A percentile compares a stretch with the other conserved stretches of the same genome.
Conservation (phyloP, 1,139 yeast species). For the Wickerhamomyces sp. region DNA sequence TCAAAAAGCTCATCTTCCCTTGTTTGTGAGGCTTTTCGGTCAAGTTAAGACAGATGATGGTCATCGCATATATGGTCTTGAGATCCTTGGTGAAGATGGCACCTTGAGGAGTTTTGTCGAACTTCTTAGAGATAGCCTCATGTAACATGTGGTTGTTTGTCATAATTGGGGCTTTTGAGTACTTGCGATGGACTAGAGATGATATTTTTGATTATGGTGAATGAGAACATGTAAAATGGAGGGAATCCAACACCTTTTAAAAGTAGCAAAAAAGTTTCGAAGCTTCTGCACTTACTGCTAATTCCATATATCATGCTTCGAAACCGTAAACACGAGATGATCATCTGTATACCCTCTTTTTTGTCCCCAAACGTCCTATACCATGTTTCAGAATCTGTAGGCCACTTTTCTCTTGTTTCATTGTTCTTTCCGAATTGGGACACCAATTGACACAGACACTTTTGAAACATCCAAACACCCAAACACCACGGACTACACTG, state of each 20-base stretch:
- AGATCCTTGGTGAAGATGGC: constrained; percentile 50
- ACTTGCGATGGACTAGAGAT: no score
- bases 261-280: no score
- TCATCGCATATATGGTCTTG: constrained; percentile 49
- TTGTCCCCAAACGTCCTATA: no score
- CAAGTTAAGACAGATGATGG: constrained; percentile 45
- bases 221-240: no score
- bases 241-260: no score
- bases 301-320: no score
- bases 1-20: constrained; percentile 22
- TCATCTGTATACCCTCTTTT: no score
- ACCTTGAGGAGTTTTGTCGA: constrained; percentile 48
- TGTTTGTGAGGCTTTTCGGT: constrained; percentile 25
- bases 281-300: no score
- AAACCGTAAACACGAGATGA: no score
- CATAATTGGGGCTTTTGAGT: no score
- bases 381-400: constrained; percentile 2
- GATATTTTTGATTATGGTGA: no score
- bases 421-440: constrained; percentile 18
- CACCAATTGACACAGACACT: constrained; percentile 8
- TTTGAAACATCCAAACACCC: constrained; percentile 1
- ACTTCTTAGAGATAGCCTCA: constrained; percentile 37
- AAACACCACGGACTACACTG: neutral
- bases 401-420: neutral
- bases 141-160: constrained; percentile 29